Percentiles rank a stretch among this genome's conserved stretches.
Evolutionary conservation across 2,329 filamentous ascomycete species (phyloP).

Genomic region (Trichoderma atrobrunneum): DNA sequence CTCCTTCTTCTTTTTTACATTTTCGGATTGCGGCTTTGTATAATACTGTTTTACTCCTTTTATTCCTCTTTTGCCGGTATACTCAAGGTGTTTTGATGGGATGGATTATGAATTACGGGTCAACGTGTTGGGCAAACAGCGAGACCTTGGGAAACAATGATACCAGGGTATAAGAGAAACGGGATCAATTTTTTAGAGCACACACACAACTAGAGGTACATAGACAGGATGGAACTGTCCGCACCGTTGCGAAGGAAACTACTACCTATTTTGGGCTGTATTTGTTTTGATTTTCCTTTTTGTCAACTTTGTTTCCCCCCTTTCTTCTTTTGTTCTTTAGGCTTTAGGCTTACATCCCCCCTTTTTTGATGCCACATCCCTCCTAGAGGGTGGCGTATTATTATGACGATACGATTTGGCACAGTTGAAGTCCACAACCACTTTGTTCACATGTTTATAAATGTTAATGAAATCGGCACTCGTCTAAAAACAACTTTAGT

Average conservation of each 20-base stretch:
- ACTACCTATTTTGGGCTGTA: not conserved
- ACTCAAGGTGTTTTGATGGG: slow-evolving; percentile 2
- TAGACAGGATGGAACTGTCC: slow-evolving; percentile 11
- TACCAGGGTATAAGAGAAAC: slow-evolving; percentile 7
- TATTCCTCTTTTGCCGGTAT: not conserved
- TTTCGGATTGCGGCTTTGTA: slow-evolving; percentile 7
- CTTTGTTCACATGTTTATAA: not conserved
- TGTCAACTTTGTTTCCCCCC: not conserved
- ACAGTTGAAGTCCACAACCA: not conserved
- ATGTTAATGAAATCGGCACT: not conserved
- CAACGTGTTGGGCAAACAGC: not conserved
- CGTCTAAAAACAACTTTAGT: not conserved
- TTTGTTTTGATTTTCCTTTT: not conserved
- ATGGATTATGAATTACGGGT: slow-evolving; percentile 14
- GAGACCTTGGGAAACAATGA: slow-evolving; percentile 1
- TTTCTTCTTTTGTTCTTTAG: not conserved
- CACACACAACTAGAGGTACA: slow-evolving; percentile 9
- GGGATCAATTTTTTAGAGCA: slow-evolving; percentile 13
- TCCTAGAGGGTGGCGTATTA: not conserved
- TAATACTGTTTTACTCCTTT: not conserved
- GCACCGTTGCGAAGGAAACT: slow-evolving; percentile 5
- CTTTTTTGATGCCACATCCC: not conserved
- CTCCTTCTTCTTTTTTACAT: not conserved
- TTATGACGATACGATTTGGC: not conserved
- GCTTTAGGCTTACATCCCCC: not conserved